phyloP scores from a whole-genome alignment of 2,329 filamentous ascomycete genomes.

The Colletotrichum cordylinicola region DNA sequence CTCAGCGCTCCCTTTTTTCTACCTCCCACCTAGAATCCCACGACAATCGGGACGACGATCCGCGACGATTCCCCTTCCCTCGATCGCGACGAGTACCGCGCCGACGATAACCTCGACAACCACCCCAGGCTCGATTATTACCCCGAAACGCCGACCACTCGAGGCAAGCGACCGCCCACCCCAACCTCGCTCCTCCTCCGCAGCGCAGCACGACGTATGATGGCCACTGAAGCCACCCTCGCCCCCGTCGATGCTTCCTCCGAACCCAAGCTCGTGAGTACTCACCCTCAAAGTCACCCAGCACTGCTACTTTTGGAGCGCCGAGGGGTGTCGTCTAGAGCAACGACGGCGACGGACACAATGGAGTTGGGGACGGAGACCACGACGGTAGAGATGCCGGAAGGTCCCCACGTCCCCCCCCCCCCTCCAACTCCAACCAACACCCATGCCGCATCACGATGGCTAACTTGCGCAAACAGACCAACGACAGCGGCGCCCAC shows the following conservation, averaged over 20 bases:
- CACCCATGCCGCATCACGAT: neutral
- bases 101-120: neutral
- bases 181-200: conserved; percentile 32
- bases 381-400: neutral
- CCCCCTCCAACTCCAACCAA: neutral
- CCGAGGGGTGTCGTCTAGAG: neutral
- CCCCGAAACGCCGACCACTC: conserved; percentile 17
- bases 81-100: neutral
- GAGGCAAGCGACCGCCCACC: conserved; percentile 24
- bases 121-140: neutral
- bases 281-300: neutral
- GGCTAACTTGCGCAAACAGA: conserved; percentile 35
- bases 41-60: conserved; percentile 7
- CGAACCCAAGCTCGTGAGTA: conserved; percentile 51
- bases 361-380: neutral
- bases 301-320: neutral
- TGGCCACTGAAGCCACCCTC: conserved; percentile 67
- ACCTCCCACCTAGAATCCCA: neutral
- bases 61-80: neutral
- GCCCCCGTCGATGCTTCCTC: conserved; percentile 59
- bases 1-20: conserved; percentile 18
- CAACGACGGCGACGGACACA: neutral
- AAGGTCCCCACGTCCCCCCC: neutral
- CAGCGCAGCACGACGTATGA: conserved; percentile 55
- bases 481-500: conserved; percentile 44